These are phyloP conservation scores for Gleditsia sinensis DNA, from an alignment of 306 rosid species.

Conservation along the genomic window DNA sequence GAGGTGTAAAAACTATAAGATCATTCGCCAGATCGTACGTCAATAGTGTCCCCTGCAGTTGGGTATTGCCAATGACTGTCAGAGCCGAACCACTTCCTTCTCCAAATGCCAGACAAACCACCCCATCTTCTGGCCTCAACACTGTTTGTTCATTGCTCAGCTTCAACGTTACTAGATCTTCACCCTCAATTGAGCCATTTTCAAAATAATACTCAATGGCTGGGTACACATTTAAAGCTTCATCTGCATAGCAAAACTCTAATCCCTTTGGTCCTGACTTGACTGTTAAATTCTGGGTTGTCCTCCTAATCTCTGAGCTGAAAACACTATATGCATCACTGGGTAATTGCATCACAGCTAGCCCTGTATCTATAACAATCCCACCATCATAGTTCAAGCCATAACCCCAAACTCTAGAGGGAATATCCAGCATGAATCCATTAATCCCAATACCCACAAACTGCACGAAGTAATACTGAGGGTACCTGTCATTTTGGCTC, in stretches of 20 bases:
- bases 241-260: constrained; percentile 42
- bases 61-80: constrained; percentile 43
- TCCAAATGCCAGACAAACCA: constrained; percentile 35
- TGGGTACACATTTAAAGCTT: constrained; percentile 32
- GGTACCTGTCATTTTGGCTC: constrained; percentile 30
- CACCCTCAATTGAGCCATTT: constrained; percentile 36
- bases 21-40: constrained; percentile 33
- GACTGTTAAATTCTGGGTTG: constrained; percentile 5
- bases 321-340: constrained; percentile 37
- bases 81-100: constrained; percentile 35
- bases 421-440: constrained; percentile 49
- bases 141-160: constrained; percentile 18
- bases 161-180: constrained; percentile 29
- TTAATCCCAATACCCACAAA: constrained; percentile 42
- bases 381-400: constrained; percentile 51
- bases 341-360: constrained; percentile 35
- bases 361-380: constrained; percentile 33
- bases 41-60: constrained; percentile 34
- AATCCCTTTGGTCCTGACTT: constrained; percentile 15
- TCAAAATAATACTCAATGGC: constrained; percentile 37
- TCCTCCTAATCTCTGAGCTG: constrained; percentile 24
- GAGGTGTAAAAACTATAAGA: constrained; percentile 21
- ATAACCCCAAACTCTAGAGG: constrained; percentile 49
- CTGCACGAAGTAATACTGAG: constrained; percentile 44
- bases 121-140: not conserved